These are phyloP conservation scores for Raddia distichophylla DNA, from an alignment of 176 grass and related monocot genomes.

Conservation along the genomic window DNA sequence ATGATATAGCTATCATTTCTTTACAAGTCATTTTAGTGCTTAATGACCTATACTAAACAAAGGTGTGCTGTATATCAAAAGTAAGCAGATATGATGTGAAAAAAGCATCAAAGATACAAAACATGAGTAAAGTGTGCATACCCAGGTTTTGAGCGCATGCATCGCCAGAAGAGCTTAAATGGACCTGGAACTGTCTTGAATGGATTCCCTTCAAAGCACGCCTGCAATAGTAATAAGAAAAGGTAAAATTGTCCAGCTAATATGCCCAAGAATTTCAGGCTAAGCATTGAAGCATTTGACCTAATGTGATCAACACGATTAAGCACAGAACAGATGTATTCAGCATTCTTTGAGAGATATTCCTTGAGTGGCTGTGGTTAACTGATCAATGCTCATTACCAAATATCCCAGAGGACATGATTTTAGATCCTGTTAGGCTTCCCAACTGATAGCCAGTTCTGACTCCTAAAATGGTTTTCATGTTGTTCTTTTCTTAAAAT, in stretches of 20 bases:
- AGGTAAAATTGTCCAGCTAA: slow-evolving; percentile 9
- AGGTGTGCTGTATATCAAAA: neutral
- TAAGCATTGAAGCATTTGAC: neutral
- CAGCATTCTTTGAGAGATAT: neutral
- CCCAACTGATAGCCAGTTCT: neutral
- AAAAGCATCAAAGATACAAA: slow-evolving; percentile 5
- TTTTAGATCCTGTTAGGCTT: neutral
- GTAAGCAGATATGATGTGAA: neutral
- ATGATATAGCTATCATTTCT: neutral
- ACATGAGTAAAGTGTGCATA: slow-evolving; percentile 23
- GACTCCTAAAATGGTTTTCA: neutral
- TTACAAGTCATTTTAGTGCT: neutral
- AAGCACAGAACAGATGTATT: neutral
- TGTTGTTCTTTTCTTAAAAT: neutral
- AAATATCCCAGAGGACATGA: neutral
- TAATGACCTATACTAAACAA: neutral
- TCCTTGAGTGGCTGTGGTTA: neutral
- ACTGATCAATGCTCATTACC: neutral
- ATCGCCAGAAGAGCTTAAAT: slow-evolving; percentile 87
- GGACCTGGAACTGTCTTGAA: slow-evolving; percentile 94
- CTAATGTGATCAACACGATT: neutral
- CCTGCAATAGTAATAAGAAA: slow-evolving; percentile 48
- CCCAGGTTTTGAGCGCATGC: slow-evolving; percentile 88
- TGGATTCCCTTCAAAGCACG: slow-evolving; percentile 94
- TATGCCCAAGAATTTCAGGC: neutral